These are phyloP conservation scores for Yarrowia porcina DNA, from an alignment of 805 yeast genomes.

Conservation along the genomic window DNA sequence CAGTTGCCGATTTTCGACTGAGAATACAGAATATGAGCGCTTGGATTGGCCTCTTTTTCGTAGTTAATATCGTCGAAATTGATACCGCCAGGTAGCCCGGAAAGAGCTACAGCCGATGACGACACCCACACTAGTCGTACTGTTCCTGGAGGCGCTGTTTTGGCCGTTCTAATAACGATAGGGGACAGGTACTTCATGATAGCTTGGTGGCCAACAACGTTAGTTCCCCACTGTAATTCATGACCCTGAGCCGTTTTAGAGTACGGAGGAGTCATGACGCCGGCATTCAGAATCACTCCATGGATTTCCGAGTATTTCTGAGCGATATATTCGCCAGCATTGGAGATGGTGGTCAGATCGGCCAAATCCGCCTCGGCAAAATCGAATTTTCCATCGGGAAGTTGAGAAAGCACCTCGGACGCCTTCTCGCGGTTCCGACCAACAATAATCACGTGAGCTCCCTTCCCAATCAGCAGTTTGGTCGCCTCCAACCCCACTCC, in stretches of 20 bases:
- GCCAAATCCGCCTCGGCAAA: constrained; percentile 31
- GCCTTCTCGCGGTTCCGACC: constrained; percentile 42
- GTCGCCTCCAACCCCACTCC: constrained; percentile 41
- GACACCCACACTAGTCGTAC: constrained; percentile 48
- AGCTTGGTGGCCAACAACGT: constrained; percentile 47
- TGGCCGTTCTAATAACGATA: constrained; percentile 40
- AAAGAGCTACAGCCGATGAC: constrained; percentile 40
- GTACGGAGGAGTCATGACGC: constrained; percentile 43
- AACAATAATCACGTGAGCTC: constrained; percentile 41
- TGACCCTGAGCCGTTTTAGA: constrained; percentile 45
- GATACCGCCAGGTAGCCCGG: constrained; percentile 39
- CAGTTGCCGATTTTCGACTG: constrained; percentile 46
- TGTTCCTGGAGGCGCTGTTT: constrained; percentile 35
- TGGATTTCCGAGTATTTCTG: constrained; percentile 37
- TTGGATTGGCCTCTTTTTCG: constrained; percentile 29
- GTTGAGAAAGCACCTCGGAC: constrained; percentile 34
- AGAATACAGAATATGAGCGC: constrained; percentile 37
- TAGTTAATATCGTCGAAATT: constrained; percentile 39
- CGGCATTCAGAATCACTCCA: constrained; percentile 46
- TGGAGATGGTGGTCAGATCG: constrained; percentile 45
- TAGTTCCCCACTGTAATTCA: constrained; percentile 48
- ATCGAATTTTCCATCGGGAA: constrained; percentile 34
- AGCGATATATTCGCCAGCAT: constrained; percentile 39
- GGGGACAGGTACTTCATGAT: constrained; percentile 44
- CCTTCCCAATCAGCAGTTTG: constrained; percentile 37